phyloP scores from a whole-genome alignment of 2,329 filamentous ascomycete species.

The Cladosporium sp. region DNA sequence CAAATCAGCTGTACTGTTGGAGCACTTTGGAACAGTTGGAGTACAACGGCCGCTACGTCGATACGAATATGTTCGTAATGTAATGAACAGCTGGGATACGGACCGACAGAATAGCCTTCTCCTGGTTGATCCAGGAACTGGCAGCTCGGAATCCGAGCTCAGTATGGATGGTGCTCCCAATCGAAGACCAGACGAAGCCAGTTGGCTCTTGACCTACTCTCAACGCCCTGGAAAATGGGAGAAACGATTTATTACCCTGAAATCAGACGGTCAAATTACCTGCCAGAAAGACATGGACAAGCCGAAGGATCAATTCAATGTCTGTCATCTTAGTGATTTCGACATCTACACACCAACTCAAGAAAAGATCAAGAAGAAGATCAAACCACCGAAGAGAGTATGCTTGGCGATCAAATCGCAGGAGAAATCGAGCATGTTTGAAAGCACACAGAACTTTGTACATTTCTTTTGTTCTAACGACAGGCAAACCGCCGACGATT shows the following conservation, averaged over 20 bases:
- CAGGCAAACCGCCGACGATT: slow-evolving; percentile 58
- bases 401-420: slow-evolving; percentile 91
- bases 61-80: slow-evolving; percentile 80
- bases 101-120: slow-evolving; percentile 72
- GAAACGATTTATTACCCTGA: slow-evolving; percentile 73
- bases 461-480: slow-evolving; percentile 89
- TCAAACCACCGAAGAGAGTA: slow-evolving; percentile 78
- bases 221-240: slow-evolving; percentile 81
- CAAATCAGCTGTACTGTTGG: slow-evolving; percentile 65
- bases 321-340: slow-evolving; percentile 87
- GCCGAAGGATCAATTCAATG: slow-evolving; percentile 61
- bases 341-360: slow-evolving; percentile 79
- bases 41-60: slow-evolving; percentile 76
- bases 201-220: slow-evolving; percentile 72
- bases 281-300: slow-evolving; percentile 65
- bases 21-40: slow-evolving; percentile 69
- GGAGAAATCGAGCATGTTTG: slow-evolving; percentile 78
- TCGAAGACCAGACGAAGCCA: slow-evolving; percentile 60
- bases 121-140: slow-evolving; percentile 54
- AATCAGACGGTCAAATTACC: slow-evolving; percentile 65
- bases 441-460: slow-evolving; percentile 77
- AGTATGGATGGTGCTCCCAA: slow-evolving; percentile 60
- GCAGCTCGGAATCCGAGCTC: slow-evolving; percentile 55
- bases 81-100: slow-evolving; percentile 88
- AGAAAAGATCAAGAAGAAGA: slow-evolving; percentile 60